Evolutionary conservation across 768 basidiomycete species (phyloP), one percentile per base, ranked within the genome.

Genomic region (Pleurotus sapidus): DNA sequence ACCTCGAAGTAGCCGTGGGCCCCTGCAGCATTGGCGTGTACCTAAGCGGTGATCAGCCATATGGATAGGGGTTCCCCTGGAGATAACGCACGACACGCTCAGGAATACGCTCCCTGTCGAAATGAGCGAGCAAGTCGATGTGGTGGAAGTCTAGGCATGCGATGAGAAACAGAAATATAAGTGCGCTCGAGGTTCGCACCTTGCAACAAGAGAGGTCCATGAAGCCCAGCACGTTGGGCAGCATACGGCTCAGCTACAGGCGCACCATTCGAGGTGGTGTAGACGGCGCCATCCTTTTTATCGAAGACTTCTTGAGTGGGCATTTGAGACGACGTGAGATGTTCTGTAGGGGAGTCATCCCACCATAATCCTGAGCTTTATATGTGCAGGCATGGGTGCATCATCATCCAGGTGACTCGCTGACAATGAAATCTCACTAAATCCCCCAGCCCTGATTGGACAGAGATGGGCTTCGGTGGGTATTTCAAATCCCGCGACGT

Each of bases 61-160:
- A 66, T 47, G 67, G 62, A 45, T 65, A 46, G 9, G 40, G 6
- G 4, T 56, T 45, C n/a, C 15, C 18, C 47, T 4, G 5, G 1
- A 49, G 34, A 23, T 30, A 45, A 77, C 84, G 62, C 71, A 88
- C 93, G 62, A 92, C 88, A 72, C 93, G 92, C 80, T 96, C 93
- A 14, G 95, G 96, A 66, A 98, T 96, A 69, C 96, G 89, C 73
- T 97, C 95, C 59, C 92, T 87, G 70, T 93, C 91, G 65, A 95
- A 95, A 77, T 96, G 95, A 14, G 92, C 87, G 60, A 98, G 84
- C 49, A 89, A 77, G 74, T 94, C 93, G 67, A 95, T 88, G 72
- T 91, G 86, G 72, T 92, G 88, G 77, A 93, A 93, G 70, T 94
- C 91, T 90, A 49, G n/a, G 20, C 50, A 46, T 37, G 27, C 14